A percentile compares a stretch with the other conserved stretches of the same genome.
These are phyloP conservation scores for Leishmania amazonensis DNA, from an alignment of 208 protist genomes.

Conservation along the genomic window DNA sequence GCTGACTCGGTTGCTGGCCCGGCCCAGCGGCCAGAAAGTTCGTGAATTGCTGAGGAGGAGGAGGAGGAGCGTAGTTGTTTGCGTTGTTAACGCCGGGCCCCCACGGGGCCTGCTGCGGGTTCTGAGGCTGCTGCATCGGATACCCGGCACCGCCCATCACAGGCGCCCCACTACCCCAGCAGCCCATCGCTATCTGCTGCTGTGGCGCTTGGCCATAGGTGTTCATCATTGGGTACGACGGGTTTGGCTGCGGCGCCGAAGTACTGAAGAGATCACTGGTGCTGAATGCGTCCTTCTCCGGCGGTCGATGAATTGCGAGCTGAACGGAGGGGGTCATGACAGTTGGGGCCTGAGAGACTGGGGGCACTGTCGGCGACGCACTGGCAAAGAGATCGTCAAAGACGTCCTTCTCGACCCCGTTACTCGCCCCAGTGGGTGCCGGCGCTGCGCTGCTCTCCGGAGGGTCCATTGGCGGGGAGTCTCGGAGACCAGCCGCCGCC, in stretches of 20 bases:
- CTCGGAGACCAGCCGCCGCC: conserved; percentile 18
- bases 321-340: conserved; percentile 3
- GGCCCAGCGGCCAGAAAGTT: conserved; percentile 58
- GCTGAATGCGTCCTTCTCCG: conserved; percentile 49
- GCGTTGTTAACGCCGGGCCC: conserved; percentile 2
- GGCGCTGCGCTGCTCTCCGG: neutral
- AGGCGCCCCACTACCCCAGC: conserved; percentile 27
- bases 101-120: conserved; percentile 8
- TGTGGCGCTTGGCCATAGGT: conserved; percentile 16
- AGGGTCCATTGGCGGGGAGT: neutral
- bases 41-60: conserved; percentile 16
- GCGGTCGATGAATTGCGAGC: conserved; percentile 15
- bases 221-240: conserved; percentile 18
- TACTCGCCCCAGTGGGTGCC: neutral
- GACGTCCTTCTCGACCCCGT: conserved; percentile 38
- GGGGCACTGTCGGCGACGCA: conserved; percentile 18
- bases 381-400: conserved; percentile 80
- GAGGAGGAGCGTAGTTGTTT: neutral
- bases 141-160: conserved; percentile 22
- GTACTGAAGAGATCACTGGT: conserved; percentile 54
- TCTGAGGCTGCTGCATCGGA: conserved; percentile 25
- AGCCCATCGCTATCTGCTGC: conserved; percentile 7
- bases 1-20: conserved; percentile 31
- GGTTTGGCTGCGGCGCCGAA: conserved; percentile 31
- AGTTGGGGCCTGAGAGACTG: conserved; percentile 16